Evolutionary conservation across 1,284 basidiomycete species (phyloP), one percentile per base, ranked within the genome.

Genomic region (Pseudozyma sp.): DNA sequence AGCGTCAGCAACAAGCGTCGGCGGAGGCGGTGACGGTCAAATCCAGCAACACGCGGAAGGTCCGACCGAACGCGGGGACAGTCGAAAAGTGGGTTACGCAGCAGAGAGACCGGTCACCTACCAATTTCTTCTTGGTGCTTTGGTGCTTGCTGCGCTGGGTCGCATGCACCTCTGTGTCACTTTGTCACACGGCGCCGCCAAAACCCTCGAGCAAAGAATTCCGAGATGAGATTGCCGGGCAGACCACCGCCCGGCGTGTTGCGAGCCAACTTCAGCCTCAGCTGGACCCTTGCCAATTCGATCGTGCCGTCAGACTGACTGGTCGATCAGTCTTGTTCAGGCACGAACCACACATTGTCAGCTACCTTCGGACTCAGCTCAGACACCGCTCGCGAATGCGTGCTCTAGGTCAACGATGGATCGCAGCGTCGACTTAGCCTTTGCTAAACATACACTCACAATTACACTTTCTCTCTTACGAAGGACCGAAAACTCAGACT

Each of bases 141-240:
- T 17, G 46, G 9, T 19, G 43, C 24, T 24, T 44, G 43, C 43
- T 19, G 43, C 24, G 43, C 19, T 19, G 43, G 39, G 24, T 24
- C 24, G 24, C 24, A 30, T 54, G 44, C 53, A 54, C 16, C 33
- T 37, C 42, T 55, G 44, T 42, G 45, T 55, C 53, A 55, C 53
- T 31, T 16, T 13, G 2, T 39, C 43, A 19, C n/a, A 10, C 43
- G 17, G 19, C 43, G 9, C 8, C 16, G 43, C 43, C 19, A 11
- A 24, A 45, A 35, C 40, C 29, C 51, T 37, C 30, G 40, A 53
- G 24, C 19, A 8, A 46, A 46, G 53, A 54, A 46, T 54, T 43
- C 42, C 54, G 54, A 55, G 35, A 34, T 31, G 45, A 55, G 54
- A 55, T 55, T 55, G 45, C 54, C 54, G 54, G 54, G 54, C 54